Evolutionary conservation across 2,329 filamentous ascomycete species (phyloP).

Genomic region (Beauveria rudraprayagi): DNA sequence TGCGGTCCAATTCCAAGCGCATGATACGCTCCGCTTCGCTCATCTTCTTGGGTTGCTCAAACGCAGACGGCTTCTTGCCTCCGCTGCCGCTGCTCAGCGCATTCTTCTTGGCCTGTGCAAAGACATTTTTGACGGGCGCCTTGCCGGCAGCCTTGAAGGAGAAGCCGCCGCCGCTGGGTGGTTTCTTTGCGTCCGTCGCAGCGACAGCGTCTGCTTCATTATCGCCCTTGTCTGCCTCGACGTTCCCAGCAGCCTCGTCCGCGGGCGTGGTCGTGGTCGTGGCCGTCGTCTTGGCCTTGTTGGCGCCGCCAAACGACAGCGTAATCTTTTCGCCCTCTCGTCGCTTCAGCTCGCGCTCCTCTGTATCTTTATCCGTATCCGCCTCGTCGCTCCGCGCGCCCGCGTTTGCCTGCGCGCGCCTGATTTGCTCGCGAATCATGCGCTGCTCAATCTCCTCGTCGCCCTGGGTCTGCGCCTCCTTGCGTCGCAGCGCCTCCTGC

Average conservation of each 20-base stretch:
- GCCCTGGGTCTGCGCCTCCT: constrained; percentile 80
- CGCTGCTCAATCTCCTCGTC: constrained; percentile 85
- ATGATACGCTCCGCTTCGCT: constrained; percentile 84
- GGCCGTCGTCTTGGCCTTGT: constrained; percentile 24
- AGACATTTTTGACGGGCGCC: constrained; percentile 69
- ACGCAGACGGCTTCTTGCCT: constrained; percentile 51
- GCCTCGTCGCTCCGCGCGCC: constrained; percentile 29
- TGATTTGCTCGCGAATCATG: constrained; percentile 76
- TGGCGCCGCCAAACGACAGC: constrained; percentile 52
- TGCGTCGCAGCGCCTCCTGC: constrained; percentile 71
- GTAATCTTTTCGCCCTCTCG: constrained; percentile 70
- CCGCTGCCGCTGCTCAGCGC: constrained; percentile 48
- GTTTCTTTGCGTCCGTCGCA: constrained; percentile 19
- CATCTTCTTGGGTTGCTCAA: constrained; percentile 69
- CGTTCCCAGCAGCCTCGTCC: constrained; percentile 16
- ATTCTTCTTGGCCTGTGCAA: constrained; percentile 60
- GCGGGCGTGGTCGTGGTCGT: constrained; percentile 11
- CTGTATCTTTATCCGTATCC: constrained; percentile 31
- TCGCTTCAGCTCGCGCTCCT: constrained; percentile 44
- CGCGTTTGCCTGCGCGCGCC: constrained; percentile 53
- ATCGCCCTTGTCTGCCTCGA: constrained; percentile 12
- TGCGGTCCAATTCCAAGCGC: constrained; percentile 72
- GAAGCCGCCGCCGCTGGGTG: constrained; percentile 29
- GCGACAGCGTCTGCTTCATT: constrained; percentile 10
- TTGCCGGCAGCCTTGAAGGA: constrained; percentile 59